Evolutionary conservation across 352 stramenopile species (phyloP).

Genomic region (Phytopythium ostracodes): DNA sequence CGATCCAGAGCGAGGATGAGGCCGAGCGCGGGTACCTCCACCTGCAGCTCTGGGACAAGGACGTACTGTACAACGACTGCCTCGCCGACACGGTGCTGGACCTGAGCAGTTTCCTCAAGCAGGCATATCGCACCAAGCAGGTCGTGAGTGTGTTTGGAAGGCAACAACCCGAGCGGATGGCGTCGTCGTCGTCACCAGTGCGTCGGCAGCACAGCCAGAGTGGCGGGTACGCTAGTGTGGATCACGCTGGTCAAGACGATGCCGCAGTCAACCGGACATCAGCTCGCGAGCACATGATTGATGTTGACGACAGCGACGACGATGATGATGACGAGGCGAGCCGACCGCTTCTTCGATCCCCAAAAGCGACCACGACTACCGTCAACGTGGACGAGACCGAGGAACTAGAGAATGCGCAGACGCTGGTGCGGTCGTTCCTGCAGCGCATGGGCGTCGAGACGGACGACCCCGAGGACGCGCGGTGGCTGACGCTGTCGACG

Average conservation of each 20-base stretch:
- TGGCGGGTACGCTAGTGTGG: slow-evolving; percentile 9
- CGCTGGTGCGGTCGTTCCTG: slow-evolving; percentile 69
- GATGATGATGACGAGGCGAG: background rate
- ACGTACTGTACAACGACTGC: slow-evolving; percentile 74
- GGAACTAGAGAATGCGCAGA: slow-evolving; percentile 61
- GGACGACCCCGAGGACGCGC: slow-evolving; percentile 70
- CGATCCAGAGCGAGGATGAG: slow-evolving; percentile 62
- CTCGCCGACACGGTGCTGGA: slow-evolving; percentile 72
- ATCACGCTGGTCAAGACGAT: background rate
- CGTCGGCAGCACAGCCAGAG: slow-evolving; percentile 13
- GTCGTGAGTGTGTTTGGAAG: slow-evolving; percentile 75
- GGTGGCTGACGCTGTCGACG: slow-evolving; percentile 72
- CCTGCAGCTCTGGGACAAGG: slow-evolving; percentile 80
- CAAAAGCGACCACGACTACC: slow-evolving; percentile 7
- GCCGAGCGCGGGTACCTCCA: slow-evolving; percentile 66
- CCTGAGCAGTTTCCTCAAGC: slow-evolving; percentile 55
- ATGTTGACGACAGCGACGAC: slow-evolving; percentile 17
- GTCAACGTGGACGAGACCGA: slow-evolving; percentile 20
- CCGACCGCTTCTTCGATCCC: background rate
- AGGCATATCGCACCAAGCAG: slow-evolving; percentile 63
- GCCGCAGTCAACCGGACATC: background rate
- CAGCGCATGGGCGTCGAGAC: slow-evolving; percentile 64
- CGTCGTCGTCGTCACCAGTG: slow-evolving; percentile 13
- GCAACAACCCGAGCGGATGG: slow-evolving; percentile 51
- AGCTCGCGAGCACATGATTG: slow-evolving; percentile 11